These are phyloP conservation scores for Podospora comata DNA, from an alignment of 495 filamentous ascomycete species.

Conservation along the genomic window DNA sequence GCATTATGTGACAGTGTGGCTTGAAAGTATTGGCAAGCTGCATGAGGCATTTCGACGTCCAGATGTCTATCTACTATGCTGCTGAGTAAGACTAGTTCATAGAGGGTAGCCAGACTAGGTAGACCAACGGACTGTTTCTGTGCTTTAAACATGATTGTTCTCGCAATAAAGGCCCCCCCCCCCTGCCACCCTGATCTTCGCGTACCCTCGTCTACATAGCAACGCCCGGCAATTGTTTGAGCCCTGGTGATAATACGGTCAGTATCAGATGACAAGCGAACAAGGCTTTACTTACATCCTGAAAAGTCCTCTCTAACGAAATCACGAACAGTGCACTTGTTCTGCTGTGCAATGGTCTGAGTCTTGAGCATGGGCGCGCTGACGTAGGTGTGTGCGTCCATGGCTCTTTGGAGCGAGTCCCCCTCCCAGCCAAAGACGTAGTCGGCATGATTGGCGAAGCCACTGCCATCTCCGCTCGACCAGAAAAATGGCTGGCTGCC, in stretches of 20 bases:
- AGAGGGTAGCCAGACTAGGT: no score
- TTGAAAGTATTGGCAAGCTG: not conserved
- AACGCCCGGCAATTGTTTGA: not conserved
- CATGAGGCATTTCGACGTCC: not conserved
- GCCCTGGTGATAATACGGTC: not conserved
- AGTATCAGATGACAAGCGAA: not conserved
- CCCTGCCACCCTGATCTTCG: not conserved
- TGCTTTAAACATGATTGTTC: no score
- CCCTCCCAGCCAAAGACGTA: constrained; percentile 47
- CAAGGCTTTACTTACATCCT: constrained; percentile 29
- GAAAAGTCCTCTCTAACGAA: constrained; percentile 40
- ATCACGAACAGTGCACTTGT: constrained; percentile 35
- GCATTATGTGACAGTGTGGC: not conserved
- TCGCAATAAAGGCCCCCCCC: no score
- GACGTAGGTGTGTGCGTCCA: constrained; percentile 40
- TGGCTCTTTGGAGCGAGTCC: constrained; percentile 38
- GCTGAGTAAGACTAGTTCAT: no score
- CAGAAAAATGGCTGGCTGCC: constrained; percentile 42
- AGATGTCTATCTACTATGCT: no score
- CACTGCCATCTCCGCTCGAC: constrained; percentile 40
- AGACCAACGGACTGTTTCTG: no score
- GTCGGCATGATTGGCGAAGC: constrained; percentile 43
- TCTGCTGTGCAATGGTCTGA: constrained; percentile 39
- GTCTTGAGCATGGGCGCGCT: constrained; percentile 38
- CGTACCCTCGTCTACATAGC: not conserved